Evolutionary conservation across 345 rosid species (phyloP).

Genomic region (Lepidium didymum): DNA sequence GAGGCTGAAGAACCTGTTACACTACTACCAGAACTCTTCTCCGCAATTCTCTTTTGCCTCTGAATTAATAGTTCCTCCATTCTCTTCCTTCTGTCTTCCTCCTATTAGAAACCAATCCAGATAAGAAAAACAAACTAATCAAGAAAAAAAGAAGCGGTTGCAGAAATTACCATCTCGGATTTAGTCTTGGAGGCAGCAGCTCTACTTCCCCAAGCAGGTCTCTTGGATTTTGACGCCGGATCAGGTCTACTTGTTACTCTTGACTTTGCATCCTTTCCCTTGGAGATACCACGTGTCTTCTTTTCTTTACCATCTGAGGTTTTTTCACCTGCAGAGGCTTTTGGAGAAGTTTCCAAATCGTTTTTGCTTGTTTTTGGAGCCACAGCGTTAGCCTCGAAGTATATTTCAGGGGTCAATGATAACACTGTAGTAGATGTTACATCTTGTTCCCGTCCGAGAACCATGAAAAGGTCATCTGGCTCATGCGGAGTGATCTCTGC

Average conservation of each 20-base stretch:
- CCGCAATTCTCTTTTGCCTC: slow-evolving; percentile 93
- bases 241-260: slow-evolving; percentile 48
- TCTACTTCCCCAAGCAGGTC: slow-evolving; percentile 57
- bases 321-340: slow-evolving; percentile 28
- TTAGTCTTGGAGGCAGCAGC: slow-evolving; percentile 49
- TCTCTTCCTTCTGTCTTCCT: slow-evolving; percentile 77
- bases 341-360: slow-evolving; percentile 29
- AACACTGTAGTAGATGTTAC: slow-evolving; percentile 31
- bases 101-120: slow-evolving; percentile 37
- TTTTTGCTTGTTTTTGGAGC: slow-evolving; percentile 33
- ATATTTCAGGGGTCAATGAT: slow-evolving; percentile 80
- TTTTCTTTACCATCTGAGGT: slow-evolving; percentile 29
- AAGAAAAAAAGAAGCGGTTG: neutral
- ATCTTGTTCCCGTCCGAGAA: slow-evolving; percentile 64
- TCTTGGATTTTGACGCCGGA: slow-evolving; percentile 41
- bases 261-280: slow-evolving; percentile 49
- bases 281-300: slow-evolving; percentile 28
- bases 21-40: slow-evolving; percentile 50
- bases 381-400: slow-evolving; percentile 45
- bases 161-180: slow-evolving; percentile 51
- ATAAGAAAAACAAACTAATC: neutral
- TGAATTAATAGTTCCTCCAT: slow-evolving; percentile 64
- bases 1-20: slow-evolving; percentile 30
- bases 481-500: slow-evolving; percentile 38
- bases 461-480: slow-evolving; percentile 94